Conservation (phyloP, 2,329 filamentous ascomycete species). For the Neonectria punicea region DNA sequence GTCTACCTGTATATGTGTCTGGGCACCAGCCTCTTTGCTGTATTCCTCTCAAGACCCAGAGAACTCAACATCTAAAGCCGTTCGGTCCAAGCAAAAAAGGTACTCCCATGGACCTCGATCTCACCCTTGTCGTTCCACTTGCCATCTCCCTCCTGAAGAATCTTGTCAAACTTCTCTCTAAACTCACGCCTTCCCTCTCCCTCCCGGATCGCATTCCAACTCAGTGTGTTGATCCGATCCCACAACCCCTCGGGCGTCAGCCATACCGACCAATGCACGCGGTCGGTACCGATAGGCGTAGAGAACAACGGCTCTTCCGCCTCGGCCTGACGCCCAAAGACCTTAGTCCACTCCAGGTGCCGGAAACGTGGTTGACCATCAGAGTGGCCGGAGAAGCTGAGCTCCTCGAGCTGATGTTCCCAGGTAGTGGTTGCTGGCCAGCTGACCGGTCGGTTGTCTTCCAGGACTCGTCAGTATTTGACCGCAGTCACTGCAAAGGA, state of each 20-base stretch:
- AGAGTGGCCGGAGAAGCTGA: constrained; percentile 60
- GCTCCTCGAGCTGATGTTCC: constrained; percentile 70
- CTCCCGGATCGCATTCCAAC: constrained; percentile 71
- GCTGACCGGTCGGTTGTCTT: constrained; percentile 70
- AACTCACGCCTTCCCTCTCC: constrained; percentile 61
- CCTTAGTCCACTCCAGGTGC: constrained; percentile 69
- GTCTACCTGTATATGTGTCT: neutral
- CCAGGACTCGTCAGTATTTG: neutral
- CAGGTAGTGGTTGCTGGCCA: constrained; percentile 68
- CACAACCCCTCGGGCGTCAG: constrained; percentile 72
- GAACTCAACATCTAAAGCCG: constrained; percentile 47
- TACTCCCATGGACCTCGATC: constrained; percentile 71
- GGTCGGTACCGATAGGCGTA: constrained; percentile 68
- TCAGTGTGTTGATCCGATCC: constrained; percentile 72
- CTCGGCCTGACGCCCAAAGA: constrained; percentile 70
- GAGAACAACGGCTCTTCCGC: constrained; percentile 62
- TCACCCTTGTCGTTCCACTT: constrained; percentile 70
- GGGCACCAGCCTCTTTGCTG: constrained; percentile 37
- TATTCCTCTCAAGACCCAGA: constrained; percentile 37
- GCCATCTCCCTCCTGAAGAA: constrained; percentile 62
- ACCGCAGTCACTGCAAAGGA: neutral
- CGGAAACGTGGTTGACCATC: constrained; percentile 74
- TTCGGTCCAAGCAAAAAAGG: constrained; percentile 71
- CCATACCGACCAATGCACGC: constrained; percentile 51
- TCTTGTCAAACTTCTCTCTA: constrained; percentile 62